Percentiles rank a stretch among this genome's conserved stretches.
phyloP scores from a whole-genome alignment of 2,329 filamentous ascomycete species.

The Aspergillus glaucus region DNA sequence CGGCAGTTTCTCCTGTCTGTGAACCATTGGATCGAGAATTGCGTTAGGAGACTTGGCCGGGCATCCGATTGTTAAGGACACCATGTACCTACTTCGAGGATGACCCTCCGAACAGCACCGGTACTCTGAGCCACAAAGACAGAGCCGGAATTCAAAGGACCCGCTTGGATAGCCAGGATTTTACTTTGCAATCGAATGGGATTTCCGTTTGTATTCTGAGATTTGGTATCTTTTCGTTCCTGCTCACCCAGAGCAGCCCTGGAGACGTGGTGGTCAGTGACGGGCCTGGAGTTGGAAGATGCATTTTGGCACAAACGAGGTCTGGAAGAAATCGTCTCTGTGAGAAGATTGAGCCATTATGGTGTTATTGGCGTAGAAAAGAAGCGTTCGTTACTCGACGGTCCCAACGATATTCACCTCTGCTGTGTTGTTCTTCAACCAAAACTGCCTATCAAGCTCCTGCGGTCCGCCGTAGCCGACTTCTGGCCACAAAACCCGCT shows the following conservation, averaged over 20 bases:
- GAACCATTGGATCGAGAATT: not conserved
- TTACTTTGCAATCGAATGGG: slow-evolving; percentile 80
- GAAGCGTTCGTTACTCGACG: too few species aligned
- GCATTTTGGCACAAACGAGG: slow-evolving; percentile 56
- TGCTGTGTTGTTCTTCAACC: slow-evolving; percentile 1
- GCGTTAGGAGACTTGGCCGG: slow-evolving; percentile 6
- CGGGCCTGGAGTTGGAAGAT: slow-evolving; percentile 2
- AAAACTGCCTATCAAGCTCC: slow-evolving; percentile 25
- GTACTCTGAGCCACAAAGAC: slow-evolving; percentile 82
- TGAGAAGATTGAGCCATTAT: slow-evolving; percentile 63
- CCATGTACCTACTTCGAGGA: slow-evolving; percentile 62
- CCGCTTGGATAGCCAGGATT: slow-evolving; percentile 65
- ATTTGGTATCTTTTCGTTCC: slow-evolving; percentile 61
- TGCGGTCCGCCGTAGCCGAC: slow-evolving; percentile 26
- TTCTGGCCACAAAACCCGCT: slow-evolving; percentile 26
- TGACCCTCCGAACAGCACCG: slow-evolving; percentile 68
- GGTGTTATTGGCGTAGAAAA: not conserved
- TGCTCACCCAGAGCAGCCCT: slow-evolving; percentile 46
- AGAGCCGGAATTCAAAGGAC: slow-evolving; percentile 56
- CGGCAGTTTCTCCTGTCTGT: slow-evolving; percentile 41
- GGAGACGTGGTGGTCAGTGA: slow-evolving; percentile 11
- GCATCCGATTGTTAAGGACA: slow-evolving; percentile 7
- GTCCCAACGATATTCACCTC: too few species aligned
- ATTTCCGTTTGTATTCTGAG: slow-evolving; percentile 75
- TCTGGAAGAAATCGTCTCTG: slow-evolving; percentile 84